Conservation (phyloP, 805 yeast genomes). For the Wickerhamiella spandovensis region DNA sequence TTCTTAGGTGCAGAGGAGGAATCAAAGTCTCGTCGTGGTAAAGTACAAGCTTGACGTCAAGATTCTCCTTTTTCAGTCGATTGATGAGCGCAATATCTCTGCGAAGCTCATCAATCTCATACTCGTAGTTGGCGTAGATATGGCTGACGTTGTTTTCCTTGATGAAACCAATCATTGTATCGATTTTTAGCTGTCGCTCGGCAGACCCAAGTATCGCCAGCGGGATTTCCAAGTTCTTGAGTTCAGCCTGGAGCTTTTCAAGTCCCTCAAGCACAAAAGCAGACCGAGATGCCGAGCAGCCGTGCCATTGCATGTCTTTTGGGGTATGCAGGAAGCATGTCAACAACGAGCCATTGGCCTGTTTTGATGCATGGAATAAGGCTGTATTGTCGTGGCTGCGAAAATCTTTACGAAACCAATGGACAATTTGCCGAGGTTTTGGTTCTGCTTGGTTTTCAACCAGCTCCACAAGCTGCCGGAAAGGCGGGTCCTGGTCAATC, state of each 20-base stretch:
- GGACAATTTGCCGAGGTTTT: conserved; percentile 18
- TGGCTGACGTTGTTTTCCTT: conserved; percentile 19
- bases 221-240: conserved; percentile 9
- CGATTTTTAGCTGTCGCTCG: not conserved
- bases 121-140: conserved; percentile 29
- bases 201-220: not conserved
- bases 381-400: conserved; percentile 34
- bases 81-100: conserved; percentile 19
- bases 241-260: conserved; percentile 21
- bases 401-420: conserved; percentile 37
- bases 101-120: conserved; percentile 34
- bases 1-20: conserved; percentile 28
- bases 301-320: conserved; percentile 31
- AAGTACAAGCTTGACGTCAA: conserved; percentile 18
- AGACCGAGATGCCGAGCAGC: conserved; percentile 32
- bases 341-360: conserved; percentile 26
- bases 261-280: conserved; percentile 29
- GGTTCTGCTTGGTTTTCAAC: not conserved
- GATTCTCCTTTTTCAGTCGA: conserved; percentile 11
- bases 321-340: conserved; percentile 32
- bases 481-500: conserved; percentile 12
- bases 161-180: not conserved
- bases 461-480: conserved; percentile 3
- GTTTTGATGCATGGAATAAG: conserved; percentile 26
- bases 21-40: conserved; percentile 32